phyloP scores from a whole-genome alignment of 2,329 filamentous ascomycete genomes.

The Gremmenia infestans region DNA sequence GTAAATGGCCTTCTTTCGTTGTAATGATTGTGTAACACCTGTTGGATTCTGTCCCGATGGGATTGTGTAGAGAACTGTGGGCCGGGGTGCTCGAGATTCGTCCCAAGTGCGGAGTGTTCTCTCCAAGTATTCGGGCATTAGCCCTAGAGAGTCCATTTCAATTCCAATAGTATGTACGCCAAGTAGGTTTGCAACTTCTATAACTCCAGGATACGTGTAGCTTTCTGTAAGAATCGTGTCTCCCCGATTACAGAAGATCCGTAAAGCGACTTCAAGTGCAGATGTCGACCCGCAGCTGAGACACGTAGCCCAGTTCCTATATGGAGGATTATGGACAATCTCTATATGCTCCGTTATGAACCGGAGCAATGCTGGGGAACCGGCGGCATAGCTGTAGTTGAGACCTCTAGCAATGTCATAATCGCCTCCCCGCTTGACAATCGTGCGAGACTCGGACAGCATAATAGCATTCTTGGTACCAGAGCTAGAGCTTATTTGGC shows the following conservation, averaged over 20 bases:
- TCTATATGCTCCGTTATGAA: conserved; percentile 92
- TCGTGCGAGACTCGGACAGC: too few relatives aligned
- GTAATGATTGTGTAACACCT: conserved; percentile 60
- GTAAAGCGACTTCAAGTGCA: conserved; percentile 72
- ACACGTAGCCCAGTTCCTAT: conserved; percentile 81
- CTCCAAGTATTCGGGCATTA: not conserved
- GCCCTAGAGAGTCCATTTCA: not conserved
- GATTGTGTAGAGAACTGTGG: conserved; percentile 61
- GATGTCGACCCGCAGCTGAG: conserved; percentile 80
- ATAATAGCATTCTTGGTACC: too few relatives aligned
- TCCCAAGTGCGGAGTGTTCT: not conserved
- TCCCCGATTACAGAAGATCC: conserved; percentile 69
- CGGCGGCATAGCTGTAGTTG: conserved; percentile 84
- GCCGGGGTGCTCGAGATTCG: conserved; percentile 50
- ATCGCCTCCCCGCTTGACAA: too few relatives aligned
- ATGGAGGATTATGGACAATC: conserved; percentile 78
- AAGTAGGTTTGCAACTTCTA: not conserved
- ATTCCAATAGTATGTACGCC: not conserved
- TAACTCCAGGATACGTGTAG: conserved; percentile 45
- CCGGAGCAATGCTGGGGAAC: conserved; percentile 76
- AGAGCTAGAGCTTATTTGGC: too few relatives aligned
- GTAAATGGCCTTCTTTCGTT: conserved; percentile 36
- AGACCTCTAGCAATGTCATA: conserved; percentile 78
- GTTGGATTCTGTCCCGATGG: conserved; percentile 69
- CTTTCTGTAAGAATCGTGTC: conserved; percentile 80